Conservation (phyloP, 2,329 filamentous ascomycete species). For the Penicillium sp. region DNA sequence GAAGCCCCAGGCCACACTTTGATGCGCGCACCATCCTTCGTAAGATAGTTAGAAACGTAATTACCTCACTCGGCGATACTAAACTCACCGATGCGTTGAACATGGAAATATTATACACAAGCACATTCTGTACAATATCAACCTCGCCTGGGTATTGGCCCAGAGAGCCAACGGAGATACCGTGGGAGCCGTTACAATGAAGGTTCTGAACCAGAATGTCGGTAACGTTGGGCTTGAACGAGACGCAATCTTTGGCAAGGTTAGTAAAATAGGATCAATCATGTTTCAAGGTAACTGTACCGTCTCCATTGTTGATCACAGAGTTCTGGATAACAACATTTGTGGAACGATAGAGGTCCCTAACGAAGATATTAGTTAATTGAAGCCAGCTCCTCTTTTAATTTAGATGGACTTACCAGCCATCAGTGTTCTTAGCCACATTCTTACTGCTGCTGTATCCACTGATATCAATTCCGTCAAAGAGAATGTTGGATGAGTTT, state of each 20-base stretch:
- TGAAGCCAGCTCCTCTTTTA: not conserved
- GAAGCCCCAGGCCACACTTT: conserved; percentile 67
- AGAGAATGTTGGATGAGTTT: conserved; percentile 63
- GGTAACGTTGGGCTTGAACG: conserved; percentile 72
- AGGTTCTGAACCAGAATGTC: conserved; percentile 67
- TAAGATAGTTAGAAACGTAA: conserved; percentile 35
- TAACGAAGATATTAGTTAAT: conserved; percentile 3
- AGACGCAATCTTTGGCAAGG: conserved; percentile 58
- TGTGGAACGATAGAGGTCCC: conserved; percentile 53
- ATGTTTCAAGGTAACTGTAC: conserved; percentile 20
- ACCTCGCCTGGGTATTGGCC: conserved; percentile 64
- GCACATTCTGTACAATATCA: conserved; percentile 68
- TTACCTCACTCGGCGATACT: conserved; percentile 34
- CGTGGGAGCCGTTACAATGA: conserved; percentile 67
- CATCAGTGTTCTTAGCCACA: conserved; percentile 64
- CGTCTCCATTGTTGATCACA: conserved; percentile 62
- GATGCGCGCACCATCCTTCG: conserved; percentile 64
- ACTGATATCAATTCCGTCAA: conserved; percentile 61
- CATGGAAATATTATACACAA: conserved; percentile 61
- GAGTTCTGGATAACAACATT: conserved; percentile 67
- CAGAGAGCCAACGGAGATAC: conserved; percentile 69
- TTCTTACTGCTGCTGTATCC: conserved; percentile 55
- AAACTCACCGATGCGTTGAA: conserved; percentile 49
- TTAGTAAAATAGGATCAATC: conserved; percentile 3
- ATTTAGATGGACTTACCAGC: conserved; percentile 36